Percentiles rank a stretch among this genome's conserved stretches.
Conservation (phyloP, 148 eudicot genomes). For the Mesembryanthemum crystallinum region DNA sequence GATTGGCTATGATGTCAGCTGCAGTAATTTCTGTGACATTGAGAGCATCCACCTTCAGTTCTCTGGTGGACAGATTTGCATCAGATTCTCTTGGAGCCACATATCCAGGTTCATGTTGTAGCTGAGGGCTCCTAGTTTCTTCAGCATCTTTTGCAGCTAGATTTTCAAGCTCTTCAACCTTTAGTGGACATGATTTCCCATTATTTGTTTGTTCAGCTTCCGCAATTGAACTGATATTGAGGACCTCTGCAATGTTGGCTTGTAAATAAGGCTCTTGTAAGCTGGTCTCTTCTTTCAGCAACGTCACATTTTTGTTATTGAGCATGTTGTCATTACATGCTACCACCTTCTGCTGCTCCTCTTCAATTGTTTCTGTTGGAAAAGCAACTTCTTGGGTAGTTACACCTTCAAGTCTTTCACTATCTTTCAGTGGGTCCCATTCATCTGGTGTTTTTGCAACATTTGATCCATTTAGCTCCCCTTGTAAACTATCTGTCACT, state of each 20-base stretch:
- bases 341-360: slow-evolving; percentile 24
- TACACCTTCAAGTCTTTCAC: background rate
- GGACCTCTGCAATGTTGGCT: slow-evolving; percentile 3
- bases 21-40: background rate
- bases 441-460: slow-evolving; percentile 13
- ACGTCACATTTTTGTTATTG: background rate
- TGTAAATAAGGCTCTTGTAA: slow-evolving; percentile 16
- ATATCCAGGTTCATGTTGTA: background rate
- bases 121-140: background rate
- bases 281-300: slow-evolving; percentile 22
- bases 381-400: slow-evolving; percentile 8
- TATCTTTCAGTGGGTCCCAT: background rate
- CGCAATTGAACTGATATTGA: slow-evolving; percentile 16
- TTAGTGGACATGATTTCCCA: slow-evolving; percentile 5
- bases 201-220: slow-evolving; percentile 4
- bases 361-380: slow-evolving; percentile 12
- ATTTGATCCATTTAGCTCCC: slow-evolving; percentile 17
- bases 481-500: slow-evolving; percentile 1
- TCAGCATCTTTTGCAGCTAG: slow-evolving; percentile 4
- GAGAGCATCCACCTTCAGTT: slow-evolving; percentile 1
- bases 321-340: slow-evolving; percentile 9
- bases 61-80: slow-evolving; percentile 8
- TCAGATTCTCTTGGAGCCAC: background rate
- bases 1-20: slow-evolving; percentile 12
- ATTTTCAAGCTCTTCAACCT: slow-evolving; percentile 7